These are phyloP conservation scores for Zoysia japonica DNA, from an alignment of 176 grass and related monocot genomes.

Conservation along the genomic window DNA sequence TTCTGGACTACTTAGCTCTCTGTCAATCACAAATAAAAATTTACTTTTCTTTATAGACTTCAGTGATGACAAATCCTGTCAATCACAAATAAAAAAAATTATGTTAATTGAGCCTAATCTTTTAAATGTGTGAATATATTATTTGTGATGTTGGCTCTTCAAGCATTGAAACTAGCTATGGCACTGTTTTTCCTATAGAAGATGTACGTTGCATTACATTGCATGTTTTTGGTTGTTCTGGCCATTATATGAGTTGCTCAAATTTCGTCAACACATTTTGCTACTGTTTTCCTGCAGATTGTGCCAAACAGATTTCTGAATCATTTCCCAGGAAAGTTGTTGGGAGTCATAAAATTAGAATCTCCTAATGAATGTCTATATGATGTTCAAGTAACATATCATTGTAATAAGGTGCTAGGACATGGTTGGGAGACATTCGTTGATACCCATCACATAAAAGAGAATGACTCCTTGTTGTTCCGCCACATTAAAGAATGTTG, in stretches of 20 bases:
- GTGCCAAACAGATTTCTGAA: conserved; percentile 49
- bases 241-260: not conserved
- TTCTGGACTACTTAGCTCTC: too few relatives aligned
- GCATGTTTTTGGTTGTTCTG: not conserved
- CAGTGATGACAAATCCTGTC: too few relatives aligned
- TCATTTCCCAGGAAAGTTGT: conserved; percentile 32
- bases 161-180: not conserved
- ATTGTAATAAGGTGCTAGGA: conserved; percentile 20
- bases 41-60: too few relatives aligned
- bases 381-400: conserved; percentile 26
- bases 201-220: not conserved
- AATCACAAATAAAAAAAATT: too few relatives aligned
- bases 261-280: not conserved
- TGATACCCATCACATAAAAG: conserved; percentile 32
- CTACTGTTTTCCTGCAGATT: conserved; percentile 30
- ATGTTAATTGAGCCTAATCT: too few relatives aligned
- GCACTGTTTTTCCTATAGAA: not conserved
- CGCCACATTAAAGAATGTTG: conserved; percentile 7
- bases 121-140: too few relatives aligned
- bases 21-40: too few relatives aligned
- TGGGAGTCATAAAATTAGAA: conserved; percentile 36
- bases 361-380: conserved; percentile 36
- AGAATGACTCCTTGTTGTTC: conserved; percentile 50
- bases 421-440: conserved; percentile 55
- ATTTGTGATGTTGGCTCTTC: too few relatives aligned